Evolutionary conservation across 2,329 filamentous ascomycete genomes (phyloP).

Genomic region (Aspergillus texensis): DNA sequence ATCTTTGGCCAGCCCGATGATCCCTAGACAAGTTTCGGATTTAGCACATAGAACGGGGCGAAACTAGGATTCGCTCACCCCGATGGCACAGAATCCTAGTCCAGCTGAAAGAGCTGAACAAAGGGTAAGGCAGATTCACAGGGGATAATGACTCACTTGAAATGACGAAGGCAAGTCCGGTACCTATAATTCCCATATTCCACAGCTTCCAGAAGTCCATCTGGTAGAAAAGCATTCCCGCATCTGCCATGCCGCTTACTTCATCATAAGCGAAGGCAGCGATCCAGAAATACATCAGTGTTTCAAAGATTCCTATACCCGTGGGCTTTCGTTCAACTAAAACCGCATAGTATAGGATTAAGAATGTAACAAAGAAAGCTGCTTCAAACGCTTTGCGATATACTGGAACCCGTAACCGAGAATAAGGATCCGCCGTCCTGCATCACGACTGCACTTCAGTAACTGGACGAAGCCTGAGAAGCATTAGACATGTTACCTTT

Average conservation of each 20-base stretch:
- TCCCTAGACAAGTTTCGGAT: conserved; percentile 49
- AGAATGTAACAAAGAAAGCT: conserved; percentile 74
- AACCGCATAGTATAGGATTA: conserved; percentile 84
- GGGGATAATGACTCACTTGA: conserved; percentile 60
- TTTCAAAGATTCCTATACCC: conserved; percentile 68
- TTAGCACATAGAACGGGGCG: conserved; percentile 5
- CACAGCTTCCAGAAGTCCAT: conserved; percentile 81
- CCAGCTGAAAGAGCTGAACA: conserved; percentile 8
- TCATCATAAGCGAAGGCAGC: conserved; percentile 87
- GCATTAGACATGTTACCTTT: conserved; percentile 36
- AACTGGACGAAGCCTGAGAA: neutral
- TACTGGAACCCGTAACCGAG: conserved; percentile 74
- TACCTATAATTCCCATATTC: conserved; percentile 72
- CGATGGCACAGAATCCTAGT: conserved; percentile 3
- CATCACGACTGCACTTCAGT: conserved; percentile 25
- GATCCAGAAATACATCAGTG: conserved; percentile 81
- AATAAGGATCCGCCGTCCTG: conserved; percentile 70
- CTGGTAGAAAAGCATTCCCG: conserved; percentile 82
- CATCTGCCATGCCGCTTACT: conserved; percentile 80
- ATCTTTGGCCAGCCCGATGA: conserved; percentile 65
- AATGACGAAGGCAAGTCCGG: conserved; percentile 70
- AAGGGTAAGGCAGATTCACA: conserved; percentile 26
- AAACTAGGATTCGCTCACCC: neutral
- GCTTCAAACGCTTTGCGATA: conserved; percentile 86
- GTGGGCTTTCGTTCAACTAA: conserved; percentile 71